phyloP scores from a whole-genome alignment of 2,329 filamentous ascomycete genomes.

The Colletotrichum navitas region DNA sequence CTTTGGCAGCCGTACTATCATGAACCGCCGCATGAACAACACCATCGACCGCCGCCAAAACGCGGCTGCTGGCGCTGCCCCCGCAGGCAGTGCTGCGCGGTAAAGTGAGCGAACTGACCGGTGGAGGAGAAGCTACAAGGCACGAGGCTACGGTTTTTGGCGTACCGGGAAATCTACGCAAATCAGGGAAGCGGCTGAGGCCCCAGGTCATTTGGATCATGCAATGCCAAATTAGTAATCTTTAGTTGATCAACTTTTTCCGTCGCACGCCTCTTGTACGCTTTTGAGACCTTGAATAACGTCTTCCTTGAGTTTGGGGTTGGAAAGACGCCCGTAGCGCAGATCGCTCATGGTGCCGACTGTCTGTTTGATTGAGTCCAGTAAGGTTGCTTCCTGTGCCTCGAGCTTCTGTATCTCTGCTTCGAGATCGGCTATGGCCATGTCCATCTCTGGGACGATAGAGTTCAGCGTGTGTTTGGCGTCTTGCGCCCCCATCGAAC shows the following conservation, averaged over 20 bases:
- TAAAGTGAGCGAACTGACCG: neutral
- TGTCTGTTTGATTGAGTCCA: constrained; percentile 72
- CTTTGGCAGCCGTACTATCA: constrained; percentile 79
- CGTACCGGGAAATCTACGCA: neutral
- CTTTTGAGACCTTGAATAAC: constrained; percentile 75
- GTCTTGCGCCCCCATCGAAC: constrained; percentile 60
- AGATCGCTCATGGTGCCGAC: constrained; percentile 84
- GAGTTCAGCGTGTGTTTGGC: constrained; percentile 71
- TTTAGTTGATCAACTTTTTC: constrained; percentile 53
- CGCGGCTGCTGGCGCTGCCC: constrained; percentile 18
- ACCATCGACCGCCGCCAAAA: constrained; percentile 19
- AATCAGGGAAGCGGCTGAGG: neutral
- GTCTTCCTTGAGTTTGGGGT: constrained; percentile 72
- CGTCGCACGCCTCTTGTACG: constrained; percentile 73
- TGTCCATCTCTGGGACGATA: constrained; percentile 77
- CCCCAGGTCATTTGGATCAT: constrained; percentile 26
- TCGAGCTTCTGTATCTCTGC: constrained; percentile 75
- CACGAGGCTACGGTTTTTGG: constrained; percentile 18
- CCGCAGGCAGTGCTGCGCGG: constrained; percentile 25
- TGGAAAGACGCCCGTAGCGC: constrained; percentile 81
- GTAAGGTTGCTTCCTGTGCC: constrained; percentile 70
- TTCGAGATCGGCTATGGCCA: constrained; percentile 74
- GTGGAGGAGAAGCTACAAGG: constrained; percentile 14
- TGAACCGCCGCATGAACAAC: constrained; percentile 59
- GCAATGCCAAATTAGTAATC: constrained; percentile 43